Evolutionary conservation across 805 yeast species (phyloP).

Genomic region (Ogataea pini): DNA sequence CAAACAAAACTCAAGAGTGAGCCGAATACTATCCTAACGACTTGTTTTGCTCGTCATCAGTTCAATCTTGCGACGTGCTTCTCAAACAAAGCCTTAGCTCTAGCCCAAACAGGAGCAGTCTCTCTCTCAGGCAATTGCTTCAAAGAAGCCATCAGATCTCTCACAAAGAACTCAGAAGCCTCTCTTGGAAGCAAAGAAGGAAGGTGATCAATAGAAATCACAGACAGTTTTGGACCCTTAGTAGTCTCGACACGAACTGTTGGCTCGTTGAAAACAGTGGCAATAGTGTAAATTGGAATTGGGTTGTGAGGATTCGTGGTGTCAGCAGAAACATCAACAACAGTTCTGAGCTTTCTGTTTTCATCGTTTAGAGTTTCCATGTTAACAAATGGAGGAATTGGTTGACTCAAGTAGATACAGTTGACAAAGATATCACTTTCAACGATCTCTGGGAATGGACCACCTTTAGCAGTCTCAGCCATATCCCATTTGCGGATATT

Average conservation of each 20-base stretch:
- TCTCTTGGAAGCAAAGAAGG: slow-evolving; percentile 97
- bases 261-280: slow-evolving; percentile 89
- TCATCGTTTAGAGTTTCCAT: slow-evolving; percentile 61
- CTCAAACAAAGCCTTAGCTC: slow-evolving; percentile 80
- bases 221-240: slow-evolving; percentile 83
- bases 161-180: slow-evolving; percentile 88
- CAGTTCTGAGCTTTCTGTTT: slow-evolving; percentile 80
- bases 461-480: slow-evolving; percentile 94
- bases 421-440: slow-evolving; percentile 87
- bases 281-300: slow-evolving; percentile 86
- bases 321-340: slow-evolving; percentile 98
- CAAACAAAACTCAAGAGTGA: no score
- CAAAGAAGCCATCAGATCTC: slow-evolving; percentile 86
- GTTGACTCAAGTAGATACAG: slow-evolving; percentile 91
- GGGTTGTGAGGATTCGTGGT: slow-evolving; percentile 99
- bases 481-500: slow-evolving; percentile 94
- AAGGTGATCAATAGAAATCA: slow-evolving; percentile 92
- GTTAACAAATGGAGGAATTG: slow-evolving; percentile 90
- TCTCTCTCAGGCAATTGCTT: slow-evolving; percentile 80
- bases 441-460: slow-evolving; percentile 93
- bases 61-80: slow-evolving; percentile 75
- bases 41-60: not conserved
- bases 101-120: slow-evolving; percentile 86
- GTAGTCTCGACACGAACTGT: slow-evolving; percentile 81
- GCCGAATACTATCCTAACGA: no score